Percentiles rank a stretch among this genome's conserved stretches.
Conservation (phyloP, 495 filamentous ascomycete genomes). For the Geoglossum glabrum region DNA sequence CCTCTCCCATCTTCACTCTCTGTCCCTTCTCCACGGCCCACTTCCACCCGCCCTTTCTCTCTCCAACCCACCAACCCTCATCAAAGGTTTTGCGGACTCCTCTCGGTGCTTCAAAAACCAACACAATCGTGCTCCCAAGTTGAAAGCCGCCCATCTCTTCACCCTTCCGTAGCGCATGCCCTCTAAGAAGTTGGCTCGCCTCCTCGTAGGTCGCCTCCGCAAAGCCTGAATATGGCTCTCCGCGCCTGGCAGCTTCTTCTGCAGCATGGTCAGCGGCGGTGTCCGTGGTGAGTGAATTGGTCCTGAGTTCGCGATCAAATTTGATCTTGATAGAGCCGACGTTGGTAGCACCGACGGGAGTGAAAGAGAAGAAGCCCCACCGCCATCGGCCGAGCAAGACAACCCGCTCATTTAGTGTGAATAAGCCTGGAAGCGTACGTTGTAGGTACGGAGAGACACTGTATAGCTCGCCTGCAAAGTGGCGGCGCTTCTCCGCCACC, state of each 20-base stretch:
- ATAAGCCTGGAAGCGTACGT: slow-evolving; percentile 73
- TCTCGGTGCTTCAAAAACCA: slow-evolving; percentile 89
- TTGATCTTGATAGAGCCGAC: slow-evolving; percentile 94
- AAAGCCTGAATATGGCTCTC: slow-evolving; percentile 69
- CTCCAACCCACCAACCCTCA: slow-evolving; percentile 34
- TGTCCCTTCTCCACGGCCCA: slow-evolving; percentile 76
- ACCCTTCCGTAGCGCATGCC: slow-evolving; percentile 64
- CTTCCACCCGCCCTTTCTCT: slow-evolving; percentile 47
- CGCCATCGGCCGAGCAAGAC: slow-evolving; percentile 87
- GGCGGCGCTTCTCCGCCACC: slow-evolving; percentile 78
- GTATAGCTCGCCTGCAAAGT: slow-evolving; percentile 93
- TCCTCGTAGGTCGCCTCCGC: slow-evolving; percentile 74
- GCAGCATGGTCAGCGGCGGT: slow-evolving; percentile 71
- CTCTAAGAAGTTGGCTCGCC: slow-evolving; percentile 56
- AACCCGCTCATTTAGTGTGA: slow-evolving; percentile 91
- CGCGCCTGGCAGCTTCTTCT: slow-evolving; percentile 48
- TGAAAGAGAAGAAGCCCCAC: slow-evolving; percentile 93
- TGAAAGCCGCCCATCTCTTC: slow-evolving; percentile 98
- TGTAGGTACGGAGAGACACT: slow-evolving; percentile 89
- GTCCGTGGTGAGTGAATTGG: slow-evolving; percentile 77
- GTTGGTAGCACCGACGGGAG: slow-evolving; percentile 94
- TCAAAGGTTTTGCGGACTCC: slow-evolving; percentile 40
- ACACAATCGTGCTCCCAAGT: slow-evolving; percentile 82
- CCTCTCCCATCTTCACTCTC: slow-evolving; percentile 71
- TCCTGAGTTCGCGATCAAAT: slow-evolving; percentile 86